Conservation (phyloP, 345 rosid species). For the Syzygium grande region DNA sequence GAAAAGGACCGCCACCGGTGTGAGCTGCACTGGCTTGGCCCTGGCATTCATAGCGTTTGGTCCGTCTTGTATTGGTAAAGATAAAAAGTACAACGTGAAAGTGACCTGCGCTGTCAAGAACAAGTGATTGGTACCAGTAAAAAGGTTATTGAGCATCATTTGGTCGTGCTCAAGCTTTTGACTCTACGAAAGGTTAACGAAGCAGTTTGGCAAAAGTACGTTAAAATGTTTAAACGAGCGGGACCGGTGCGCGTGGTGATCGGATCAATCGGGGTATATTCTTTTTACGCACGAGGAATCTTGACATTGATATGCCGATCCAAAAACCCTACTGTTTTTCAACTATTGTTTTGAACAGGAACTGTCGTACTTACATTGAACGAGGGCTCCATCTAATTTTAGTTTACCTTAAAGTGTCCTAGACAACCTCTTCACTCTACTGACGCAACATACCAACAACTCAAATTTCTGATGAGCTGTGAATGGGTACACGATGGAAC, state of each 20-base stretch:
- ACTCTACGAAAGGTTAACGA: background rate
- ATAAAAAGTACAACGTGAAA: background rate
- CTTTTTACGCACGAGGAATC: background rate
- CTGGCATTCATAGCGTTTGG: background rate
- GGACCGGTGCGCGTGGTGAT: background rate
- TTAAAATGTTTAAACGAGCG: background rate
- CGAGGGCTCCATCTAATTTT: background rate
- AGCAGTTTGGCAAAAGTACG: background rate
- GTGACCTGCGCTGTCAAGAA: background rate
- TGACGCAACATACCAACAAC: background rate
- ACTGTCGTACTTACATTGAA: background rate
- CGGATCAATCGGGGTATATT: background rate
- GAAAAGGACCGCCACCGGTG: background rate
- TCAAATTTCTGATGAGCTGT: background rate
- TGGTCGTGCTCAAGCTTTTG: background rate
- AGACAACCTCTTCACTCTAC: background rate
- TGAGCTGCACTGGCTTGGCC: too few relatives aligned
- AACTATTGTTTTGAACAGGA: background rate
- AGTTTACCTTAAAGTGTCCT: background rate
- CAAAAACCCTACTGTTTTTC: background rate
- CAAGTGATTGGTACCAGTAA: background rate
- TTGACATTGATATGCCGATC: rapidly evolving
- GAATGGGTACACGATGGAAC: background rate
- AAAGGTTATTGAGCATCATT: background rate
- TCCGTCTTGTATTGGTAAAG: background rate